Evolutionary conservation across 257 asterid species (phyloP).

Genomic region (Perilla frutescens): DNA sequence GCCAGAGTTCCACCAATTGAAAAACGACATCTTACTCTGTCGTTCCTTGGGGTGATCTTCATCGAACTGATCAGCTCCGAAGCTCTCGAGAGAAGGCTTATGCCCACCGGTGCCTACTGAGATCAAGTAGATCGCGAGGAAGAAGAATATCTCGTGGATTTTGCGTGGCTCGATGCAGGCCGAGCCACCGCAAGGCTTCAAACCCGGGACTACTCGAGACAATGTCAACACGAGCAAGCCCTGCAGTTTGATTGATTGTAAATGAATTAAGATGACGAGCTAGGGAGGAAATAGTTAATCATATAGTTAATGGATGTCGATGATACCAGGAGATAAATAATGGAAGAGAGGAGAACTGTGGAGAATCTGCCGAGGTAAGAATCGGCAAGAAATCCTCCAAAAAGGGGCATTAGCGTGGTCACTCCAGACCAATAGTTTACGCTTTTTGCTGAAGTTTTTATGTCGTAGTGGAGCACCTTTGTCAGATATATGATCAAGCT

Average conservation of each 20-base stretch:
- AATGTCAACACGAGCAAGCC: constrained; percentile 76
- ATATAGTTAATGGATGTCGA: too few species aligned
- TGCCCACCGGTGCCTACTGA: constrained; percentile 91
- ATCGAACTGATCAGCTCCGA: constrained; percentile 96
- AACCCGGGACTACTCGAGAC: constrained; percentile 63
- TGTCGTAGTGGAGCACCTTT: constrained; percentile 73
- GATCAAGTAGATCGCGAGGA: constrained; percentile 74
- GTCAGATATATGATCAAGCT: constrained; percentile 86
- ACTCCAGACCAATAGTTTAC: constrained; percentile 90
- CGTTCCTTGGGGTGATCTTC: constrained; percentile 77
- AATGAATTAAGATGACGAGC: too few species aligned
- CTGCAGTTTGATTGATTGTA: constrained; percentile 37
- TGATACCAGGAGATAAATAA: constrained; percentile 69
- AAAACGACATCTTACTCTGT: constrained; percentile 72
- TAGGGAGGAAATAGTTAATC: too few species aligned
- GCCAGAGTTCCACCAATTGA: constrained; percentile 93
- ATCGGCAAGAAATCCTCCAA: constrained; percentile 90
- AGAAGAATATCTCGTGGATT: constrained; percentile 66
- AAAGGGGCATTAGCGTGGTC: constrained; percentile 80
- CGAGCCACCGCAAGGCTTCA: constrained; percentile 54
- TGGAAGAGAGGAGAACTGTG: constrained; percentile 69
- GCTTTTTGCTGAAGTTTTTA: constrained; percentile 70
- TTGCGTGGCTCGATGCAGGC: constrained; percentile 47
- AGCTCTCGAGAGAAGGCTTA: constrained; percentile 90
- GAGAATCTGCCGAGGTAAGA: constrained; percentile 87